Conservation (phyloP, 2,329 filamentous ascomycete species). For the Aspergillus neoniger region DNA sequence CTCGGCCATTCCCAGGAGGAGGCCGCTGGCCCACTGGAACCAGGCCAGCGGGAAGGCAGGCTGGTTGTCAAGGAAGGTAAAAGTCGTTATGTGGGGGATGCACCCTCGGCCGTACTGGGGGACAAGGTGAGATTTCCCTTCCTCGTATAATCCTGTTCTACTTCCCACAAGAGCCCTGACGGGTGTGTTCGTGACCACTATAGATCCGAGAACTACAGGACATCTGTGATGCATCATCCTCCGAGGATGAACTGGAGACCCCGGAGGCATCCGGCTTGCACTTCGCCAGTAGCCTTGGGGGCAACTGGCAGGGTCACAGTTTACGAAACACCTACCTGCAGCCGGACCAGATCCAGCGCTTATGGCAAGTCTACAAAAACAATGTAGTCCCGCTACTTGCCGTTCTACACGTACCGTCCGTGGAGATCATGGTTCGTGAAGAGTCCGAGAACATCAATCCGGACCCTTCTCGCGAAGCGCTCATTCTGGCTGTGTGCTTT, state of each 20-base stretch:
- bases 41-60: not conserved
- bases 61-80: conserved; percentile 9
- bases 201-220: conserved; percentile 17
- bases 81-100: conserved; percentile 22
- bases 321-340: not conserved
- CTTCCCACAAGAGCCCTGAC: not conserved
- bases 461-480: conserved; percentile 2
- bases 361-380: conserved; percentile 22
- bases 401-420: conserved; percentile 18
- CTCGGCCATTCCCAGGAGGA: not conserved
- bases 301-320: not conserved
- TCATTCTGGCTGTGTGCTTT: conserved; percentile 20
- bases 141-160: not conserved
- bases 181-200: not conserved
- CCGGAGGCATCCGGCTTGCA: not conserved
- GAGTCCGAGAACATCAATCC: not conserved
- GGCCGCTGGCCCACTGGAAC: not conserved
- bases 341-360: conserved; percentile 2
- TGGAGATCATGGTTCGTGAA: conserved; percentile 9
- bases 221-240: conserved; percentile 3
- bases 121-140: conserved; percentile 14
- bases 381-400: conserved; percentile 26
- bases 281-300: not conserved
- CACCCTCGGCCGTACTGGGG: conserved; percentile 20
- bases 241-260: not conserved